Evolutionary conservation across 2,329 filamentous ascomycete species (phyloP).

Genomic region (Capronia epimyces): DNA sequence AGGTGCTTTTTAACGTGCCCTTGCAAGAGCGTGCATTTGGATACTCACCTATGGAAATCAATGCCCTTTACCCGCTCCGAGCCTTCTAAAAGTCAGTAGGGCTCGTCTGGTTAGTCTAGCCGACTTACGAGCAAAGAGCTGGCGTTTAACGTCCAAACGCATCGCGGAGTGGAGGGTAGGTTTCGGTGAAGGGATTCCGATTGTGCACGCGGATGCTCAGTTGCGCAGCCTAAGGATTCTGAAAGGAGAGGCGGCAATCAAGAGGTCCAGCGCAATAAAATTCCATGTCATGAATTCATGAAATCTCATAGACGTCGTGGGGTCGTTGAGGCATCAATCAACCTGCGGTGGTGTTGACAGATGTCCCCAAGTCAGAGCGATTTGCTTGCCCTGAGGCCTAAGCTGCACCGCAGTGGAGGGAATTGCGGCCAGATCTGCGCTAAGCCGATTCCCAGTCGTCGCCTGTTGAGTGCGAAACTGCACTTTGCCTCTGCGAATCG

Average conservation of each 20-base stretch:
- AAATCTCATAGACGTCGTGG: constrained; percentile 2
- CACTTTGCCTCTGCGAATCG: background rate
- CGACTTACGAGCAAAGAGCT: constrained; percentile 23
- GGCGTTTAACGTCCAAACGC: constrained; percentile 29
- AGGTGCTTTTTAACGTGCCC: background rate
- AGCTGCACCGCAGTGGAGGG: background rate
- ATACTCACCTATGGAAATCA: constrained; percentile 72
- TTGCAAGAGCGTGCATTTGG: background rate
- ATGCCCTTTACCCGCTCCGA: constrained; percentile 96
- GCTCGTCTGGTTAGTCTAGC: background rate
- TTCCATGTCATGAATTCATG: constrained; percentile 24
- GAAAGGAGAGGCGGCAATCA: constrained; percentile 2
- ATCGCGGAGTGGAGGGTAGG: constrained; percentile 15
- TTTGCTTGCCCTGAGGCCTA: background rate
- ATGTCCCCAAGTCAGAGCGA: constrained; percentile 11
- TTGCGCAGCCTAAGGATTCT: background rate
- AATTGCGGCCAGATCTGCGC: constrained; percentile 3
- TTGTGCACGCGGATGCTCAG: constrained; percentile 9
- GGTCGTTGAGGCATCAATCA: background rate
- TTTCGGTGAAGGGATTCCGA: constrained; percentile 1
- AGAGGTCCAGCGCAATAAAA: background rate
- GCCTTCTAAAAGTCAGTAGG: constrained; percentile 72
- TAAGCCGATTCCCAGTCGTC: background rate
- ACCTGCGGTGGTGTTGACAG: constrained; percentile 13
- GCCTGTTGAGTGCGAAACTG: no score